Evolutionary conservation across 2,329 filamentous ascomycete genomes (phyloP).

Genomic region (Ceratocystis smalleyi): DNA sequence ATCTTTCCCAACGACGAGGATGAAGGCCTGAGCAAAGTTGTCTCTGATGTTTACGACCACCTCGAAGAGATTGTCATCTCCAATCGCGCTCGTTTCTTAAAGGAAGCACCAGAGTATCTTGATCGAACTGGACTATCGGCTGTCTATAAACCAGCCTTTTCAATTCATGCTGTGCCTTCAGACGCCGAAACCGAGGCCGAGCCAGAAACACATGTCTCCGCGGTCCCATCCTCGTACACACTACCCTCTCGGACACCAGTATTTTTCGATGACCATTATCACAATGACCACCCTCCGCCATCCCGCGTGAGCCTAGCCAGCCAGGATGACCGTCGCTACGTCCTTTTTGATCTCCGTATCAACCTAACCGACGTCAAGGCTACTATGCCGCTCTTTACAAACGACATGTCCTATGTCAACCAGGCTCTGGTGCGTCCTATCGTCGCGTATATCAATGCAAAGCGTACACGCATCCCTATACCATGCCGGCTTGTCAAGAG

Average conservation of each 20-base stretch:
- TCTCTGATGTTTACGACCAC: slow-evolving; percentile 94
- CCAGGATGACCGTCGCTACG: slow-evolving; percentile 55
- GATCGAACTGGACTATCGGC: slow-evolving; percentile 16
- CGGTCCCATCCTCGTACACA: slow-evolving; percentile 13
- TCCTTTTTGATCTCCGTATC: slow-evolving; percentile 89
- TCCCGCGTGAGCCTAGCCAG: slow-evolving; percentile 6
- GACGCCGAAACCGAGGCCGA: slow-evolving; percentile 1
- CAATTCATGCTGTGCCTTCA: slow-evolving; percentile 6
- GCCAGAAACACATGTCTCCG: slow-evolving; percentile 10
- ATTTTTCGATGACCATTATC: slow-evolving; percentile 16
- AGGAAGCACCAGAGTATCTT: slow-evolving; percentile 15
- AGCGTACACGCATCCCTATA: slow-evolving; percentile 88
- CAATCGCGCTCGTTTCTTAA: slow-evolving; percentile 33
- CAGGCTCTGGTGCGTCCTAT: slow-evolving; percentile 90
- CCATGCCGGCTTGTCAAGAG: slow-evolving; percentile 88
- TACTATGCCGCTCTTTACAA: slow-evolving; percentile 80
- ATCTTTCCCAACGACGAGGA: slow-evolving; percentile 83
- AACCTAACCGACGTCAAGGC: slow-evolving; percentile 91
- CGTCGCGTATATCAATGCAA: slow-evolving; percentile 94
- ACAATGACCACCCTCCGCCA: slow-evolving; percentile 9
- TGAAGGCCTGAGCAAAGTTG: slow-evolving; percentile 79
- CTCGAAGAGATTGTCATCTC: slow-evolving; percentile 82
- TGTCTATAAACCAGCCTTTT: slow-evolving; percentile 15
- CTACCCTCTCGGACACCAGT: slow-evolving; percentile 11
- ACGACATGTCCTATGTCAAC: slow-evolving; percentile 86